Base-by-base conservation (phyloP, 2,329 filamentous ascomycete genomes). In the Remersonia thermophila region DNA sequence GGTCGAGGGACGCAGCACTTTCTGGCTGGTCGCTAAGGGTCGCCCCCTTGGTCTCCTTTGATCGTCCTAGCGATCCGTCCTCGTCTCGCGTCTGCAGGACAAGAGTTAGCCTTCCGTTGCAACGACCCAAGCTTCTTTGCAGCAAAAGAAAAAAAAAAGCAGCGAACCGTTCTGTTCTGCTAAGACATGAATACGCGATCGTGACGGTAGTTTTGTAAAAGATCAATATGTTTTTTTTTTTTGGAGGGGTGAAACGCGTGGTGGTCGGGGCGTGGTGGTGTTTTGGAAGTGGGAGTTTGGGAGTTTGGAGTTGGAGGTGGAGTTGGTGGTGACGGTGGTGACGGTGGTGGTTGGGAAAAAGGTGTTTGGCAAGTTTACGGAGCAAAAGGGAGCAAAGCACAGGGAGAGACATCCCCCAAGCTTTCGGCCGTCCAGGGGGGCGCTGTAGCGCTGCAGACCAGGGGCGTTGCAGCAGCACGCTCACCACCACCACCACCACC, bases 221-320 rank as follows among this genome's bases (percentile, higher is more conserved):
- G 40, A 43, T 50, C 51, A 50, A 51, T 49, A 50, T 40, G 41
- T 32, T 23, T 23, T 9, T 49, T 51, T 40, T 42, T 32, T 23
- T 23, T 9, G 5, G 37, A 32, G 16, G 37, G 33, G 38, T 34
- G 39, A 30, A n/a, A 49, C 50, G 52, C 50, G 50, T 51, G 40
- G 38, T 39, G 6, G 14, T 7, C 35, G 41, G 33, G 20, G 20
- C 5, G 20, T 23, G 20, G 20, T n/a, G n/a, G n/a, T n/a, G n/a
- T n/a, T n/a, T n/a, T n/a, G n/a, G n/a, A n/a, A n/a, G n/a, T n/a
- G n/a, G n/a, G n/a, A n/a, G n/a, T n/a, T n/a, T n/a, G n/a, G n/a
- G n/a, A n/a, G n/a, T n/a, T n/a, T n/a, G n/a, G n/a, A n/a, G 20
- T 23, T 5, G 20, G 5, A 23, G 20, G 20, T 9, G 9, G 20